Conservation (phyloP, 805 yeast genomes). For the Candida golubevii region DNA sequence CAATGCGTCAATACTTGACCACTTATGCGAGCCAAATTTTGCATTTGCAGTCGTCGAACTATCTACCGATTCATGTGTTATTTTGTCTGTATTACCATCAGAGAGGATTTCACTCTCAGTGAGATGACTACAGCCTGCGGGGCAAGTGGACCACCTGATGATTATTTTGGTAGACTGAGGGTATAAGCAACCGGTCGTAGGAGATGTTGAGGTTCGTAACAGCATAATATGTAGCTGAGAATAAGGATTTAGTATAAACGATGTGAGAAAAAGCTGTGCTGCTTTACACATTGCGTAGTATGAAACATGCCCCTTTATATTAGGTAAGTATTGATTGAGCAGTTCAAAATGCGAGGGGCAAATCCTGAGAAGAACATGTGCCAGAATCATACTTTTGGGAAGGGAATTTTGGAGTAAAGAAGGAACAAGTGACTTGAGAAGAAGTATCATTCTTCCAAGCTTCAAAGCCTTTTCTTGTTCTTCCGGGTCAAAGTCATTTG, state of each 20-base stretch:
- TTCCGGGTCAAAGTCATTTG: not conserved
- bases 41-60: constrained; percentile 35
- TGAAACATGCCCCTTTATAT: constrained; percentile 49
- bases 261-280: constrained; percentile 49
- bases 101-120: not conserved
- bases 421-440: constrained; percentile 48
- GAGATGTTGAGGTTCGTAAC: constrained; percentile 28
- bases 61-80: not conserved
- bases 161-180: constrained; percentile 46
- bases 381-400: constrained; percentile 41
- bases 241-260: constrained; percentile 50
- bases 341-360: constrained; percentile 49
- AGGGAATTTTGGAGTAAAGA: constrained; percentile 43
- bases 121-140: constrained; percentile 48
- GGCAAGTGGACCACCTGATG: constrained; percentile 56
- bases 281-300: constrained; percentile 57
- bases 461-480: constrained; percentile 41
- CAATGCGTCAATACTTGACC: constrained; percentile 34
- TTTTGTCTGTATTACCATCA: too few relatives aligned
- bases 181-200: constrained; percentile 30
- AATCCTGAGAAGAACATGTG: constrained; percentile 47
- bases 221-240: constrained; percentile 51
- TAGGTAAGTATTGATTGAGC: constrained; percentile 48
- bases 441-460: constrained; percentile 50
- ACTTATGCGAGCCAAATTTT: constrained; percentile 36